Percentiles rank a stretch among this genome's conserved stretches.
phyloP scores from a whole-genome alignment of 2,329 filamentous ascomycete genomes.

The Tolypocladium ovalisporum region DNA sequence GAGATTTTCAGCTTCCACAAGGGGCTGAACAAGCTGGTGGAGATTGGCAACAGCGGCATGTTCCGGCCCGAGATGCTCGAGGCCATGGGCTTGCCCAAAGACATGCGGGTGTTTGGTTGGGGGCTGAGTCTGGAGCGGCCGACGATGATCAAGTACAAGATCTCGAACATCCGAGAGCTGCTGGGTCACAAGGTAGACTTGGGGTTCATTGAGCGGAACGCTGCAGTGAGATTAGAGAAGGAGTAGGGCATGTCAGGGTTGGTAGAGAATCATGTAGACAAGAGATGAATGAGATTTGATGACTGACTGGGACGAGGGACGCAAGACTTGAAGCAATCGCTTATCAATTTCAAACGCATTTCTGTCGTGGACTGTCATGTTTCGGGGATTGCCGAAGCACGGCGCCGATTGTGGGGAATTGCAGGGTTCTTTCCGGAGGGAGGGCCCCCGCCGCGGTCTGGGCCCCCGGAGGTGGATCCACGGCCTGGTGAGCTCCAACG shows the following conservation, averaged over 20 bases:
- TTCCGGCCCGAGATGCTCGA: constrained; percentile 97
- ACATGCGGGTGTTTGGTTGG: constrained; percentile 90
- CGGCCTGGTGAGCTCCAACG: background rate
- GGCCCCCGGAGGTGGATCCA: background rate
- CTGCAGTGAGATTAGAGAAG: constrained; percentile 83
- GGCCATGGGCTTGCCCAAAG: constrained; percentile 83
- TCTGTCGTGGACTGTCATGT: background rate
- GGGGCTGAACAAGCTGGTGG: constrained; percentile 81
- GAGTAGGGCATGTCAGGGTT: constrained; percentile 35
- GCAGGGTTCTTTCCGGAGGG: background rate
- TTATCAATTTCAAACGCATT: background rate
- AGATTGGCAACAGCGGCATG: constrained; percentile 98
- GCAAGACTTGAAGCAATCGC: too few relatives aligned
- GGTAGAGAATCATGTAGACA: background rate
- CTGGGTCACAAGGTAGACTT: constrained; percentile 93
- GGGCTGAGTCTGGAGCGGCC: constrained; percentile 85
- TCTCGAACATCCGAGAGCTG: constrained; percentile 83
- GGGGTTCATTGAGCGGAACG: constrained; percentile 82
- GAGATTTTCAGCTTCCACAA: constrained; percentile 96
- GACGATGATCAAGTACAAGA: constrained; percentile 93
- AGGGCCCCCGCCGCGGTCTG: background rate
- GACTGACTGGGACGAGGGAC: background rate
- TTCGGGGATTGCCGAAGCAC: background rate
- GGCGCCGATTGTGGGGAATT: background rate
- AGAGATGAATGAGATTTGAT: background rate